Evolutionary conservation across 2,329 filamentous ascomycete species (phyloP), one percentile per base, ranked within the genome.

Genomic region (Monilinia fructigena): DNA sequence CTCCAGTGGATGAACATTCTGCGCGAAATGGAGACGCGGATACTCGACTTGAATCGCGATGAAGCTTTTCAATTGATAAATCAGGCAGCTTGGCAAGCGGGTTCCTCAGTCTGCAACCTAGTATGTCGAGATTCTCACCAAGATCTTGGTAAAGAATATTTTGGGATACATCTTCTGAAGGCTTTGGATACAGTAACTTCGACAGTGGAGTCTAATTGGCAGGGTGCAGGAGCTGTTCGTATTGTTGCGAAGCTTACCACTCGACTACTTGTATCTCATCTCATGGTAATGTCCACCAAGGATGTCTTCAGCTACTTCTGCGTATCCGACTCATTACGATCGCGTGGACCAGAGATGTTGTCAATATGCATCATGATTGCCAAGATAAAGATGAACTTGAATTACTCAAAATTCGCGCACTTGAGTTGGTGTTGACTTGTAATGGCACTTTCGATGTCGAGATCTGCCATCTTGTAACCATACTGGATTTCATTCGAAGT

Each of bases 1-100:
- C 74, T 86, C 11, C 83, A 85, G 61, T 89, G 85, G 82, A 71
- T 78, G 11, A 88, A 87, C 63, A 81, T 89, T 3, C 72, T 86
- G 0, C 71, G 78, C 0, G 81, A 87, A 70, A 73, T 89, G 3
- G 74, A 76, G 0, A 75, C 77, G 1, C 80, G 82, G 0, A 77
- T 77, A 1, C 63, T 89, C 0, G 81, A 85, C 55, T 81, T 86
- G 47, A 82, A 80, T 14, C 81, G 82, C 53, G 67, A 76, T 0
- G 82, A 85, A 53, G 82, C 83, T 0, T 75, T 75, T 7, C 69
- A 81, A 2, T 71, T 87, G 0, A 62, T 87, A 0, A 71, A 80
- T 2, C 86, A 89, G 68, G 76, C 79, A 0, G 76, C 80, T 12
- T 78, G 80, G 68, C 81, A 86, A 73, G 78, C 78, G 2, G 82